These are phyloP conservation scores for Akanthomyces dipterigenus DNA, from an alignment of 2,329 filamentous ascomycete species.

Conservation along the genomic window DNA sequence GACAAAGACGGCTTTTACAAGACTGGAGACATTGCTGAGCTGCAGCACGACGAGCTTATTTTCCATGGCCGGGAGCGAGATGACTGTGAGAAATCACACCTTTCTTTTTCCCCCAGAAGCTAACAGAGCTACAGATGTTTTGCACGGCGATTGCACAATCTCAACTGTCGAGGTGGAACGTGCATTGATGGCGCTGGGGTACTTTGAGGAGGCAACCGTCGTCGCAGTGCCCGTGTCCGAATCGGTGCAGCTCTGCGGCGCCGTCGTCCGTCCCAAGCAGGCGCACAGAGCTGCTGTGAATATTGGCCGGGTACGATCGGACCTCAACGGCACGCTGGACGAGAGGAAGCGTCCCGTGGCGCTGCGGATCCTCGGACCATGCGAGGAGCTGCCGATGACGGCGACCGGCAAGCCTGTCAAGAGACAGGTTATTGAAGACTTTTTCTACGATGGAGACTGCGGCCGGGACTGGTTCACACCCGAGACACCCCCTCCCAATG, in stretches of 20 bases:
- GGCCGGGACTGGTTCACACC: neutral
- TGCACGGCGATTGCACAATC: slow-evolving; percentile 13
- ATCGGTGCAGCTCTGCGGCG: slow-evolving; percentile 16
- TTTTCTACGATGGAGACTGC: slow-evolving; percentile 12
- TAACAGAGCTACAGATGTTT: slow-evolving; percentile 3
- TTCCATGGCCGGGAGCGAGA: slow-evolving; percentile 17
- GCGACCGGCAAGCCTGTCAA: slow-evolving; percentile 15
- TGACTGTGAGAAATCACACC: slow-evolving; percentile 15
- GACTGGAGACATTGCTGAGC: neutral
- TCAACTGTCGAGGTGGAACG: slow-evolving; percentile 15
- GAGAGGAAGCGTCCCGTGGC: slow-evolving; percentile 15
- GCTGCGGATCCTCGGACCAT: slow-evolving; percentile 14
- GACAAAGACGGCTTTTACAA: neutral
- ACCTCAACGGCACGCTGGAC: slow-evolving; percentile 13
- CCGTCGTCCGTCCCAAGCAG: slow-evolving; percentile 14
- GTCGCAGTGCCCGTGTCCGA: slow-evolving; percentile 18
- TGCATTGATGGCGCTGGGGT: slow-evolving; percentile 14
- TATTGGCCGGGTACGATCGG: slow-evolving; percentile 12
- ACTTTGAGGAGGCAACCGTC: slow-evolving; percentile 17
- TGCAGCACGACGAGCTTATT: neutral
- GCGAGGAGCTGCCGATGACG: slow-evolving; percentile 16
- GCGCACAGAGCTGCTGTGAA: neutral
- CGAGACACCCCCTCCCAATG: neutral
- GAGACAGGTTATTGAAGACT: slow-evolving; percentile 12
- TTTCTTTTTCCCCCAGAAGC: too few species aligned